These are phyloP conservation scores for Populus davidiana DNA, from an alignment of 345 rosid genomes.

Conservation along the genomic window DNA sequence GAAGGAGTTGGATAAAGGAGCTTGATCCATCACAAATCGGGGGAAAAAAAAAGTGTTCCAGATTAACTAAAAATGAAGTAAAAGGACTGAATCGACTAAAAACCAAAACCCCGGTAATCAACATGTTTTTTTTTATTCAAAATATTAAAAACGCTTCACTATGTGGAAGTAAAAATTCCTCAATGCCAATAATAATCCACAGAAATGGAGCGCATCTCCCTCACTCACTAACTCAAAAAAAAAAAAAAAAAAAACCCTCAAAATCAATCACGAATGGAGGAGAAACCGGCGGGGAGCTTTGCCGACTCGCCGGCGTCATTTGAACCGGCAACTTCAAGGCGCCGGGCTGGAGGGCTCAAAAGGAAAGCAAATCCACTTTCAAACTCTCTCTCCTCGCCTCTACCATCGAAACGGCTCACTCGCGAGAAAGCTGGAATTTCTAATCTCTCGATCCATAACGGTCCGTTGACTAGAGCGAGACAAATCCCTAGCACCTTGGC, in stretches of 20 bases:
- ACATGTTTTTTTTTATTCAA: not conserved
- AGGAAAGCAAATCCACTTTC: constrained; percentile 61
- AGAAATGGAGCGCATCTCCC: constrained; percentile 6
- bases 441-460: constrained; percentile 65
- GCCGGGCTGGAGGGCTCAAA: constrained; percentile 68
- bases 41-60: not conserved
- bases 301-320: constrained; percentile 49
- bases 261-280: constrained; percentile 23
- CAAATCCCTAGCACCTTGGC: constrained; percentile 55
- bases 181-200: constrained; percentile 2
- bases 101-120: not conserved
- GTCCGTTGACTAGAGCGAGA: constrained; percentile 93
- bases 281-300: constrained; percentile 30
- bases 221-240: not conserved
- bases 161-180: constrained; percentile 7
- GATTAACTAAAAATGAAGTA: not conserved
- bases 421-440: constrained; percentile 74
- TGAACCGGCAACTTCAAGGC: constrained; percentile 59
- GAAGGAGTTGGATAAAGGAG: too few relatives aligned
- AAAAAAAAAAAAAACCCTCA: not conserved
- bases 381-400: constrained; percentile 42
- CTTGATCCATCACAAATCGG: not conserved
- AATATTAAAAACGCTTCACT: not conserved
- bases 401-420: constrained; percentile 65
- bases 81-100: not conserved